Evolutionary conservation across 306 rosid genomes (phyloP).

Genomic region (Sophora flavescens): DNA sequence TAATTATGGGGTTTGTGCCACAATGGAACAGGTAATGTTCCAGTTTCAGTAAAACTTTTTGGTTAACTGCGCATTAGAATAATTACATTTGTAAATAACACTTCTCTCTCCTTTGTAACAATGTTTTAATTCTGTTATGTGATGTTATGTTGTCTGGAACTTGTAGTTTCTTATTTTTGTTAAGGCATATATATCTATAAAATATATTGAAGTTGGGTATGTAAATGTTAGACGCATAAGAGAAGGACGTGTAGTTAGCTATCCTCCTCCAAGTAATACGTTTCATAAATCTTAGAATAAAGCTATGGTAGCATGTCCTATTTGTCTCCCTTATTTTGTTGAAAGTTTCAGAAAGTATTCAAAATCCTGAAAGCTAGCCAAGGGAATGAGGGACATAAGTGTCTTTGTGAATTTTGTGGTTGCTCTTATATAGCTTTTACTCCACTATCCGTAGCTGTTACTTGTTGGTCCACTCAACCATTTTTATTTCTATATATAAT

Average conservation of each 20-base stretch:
- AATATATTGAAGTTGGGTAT: conserved; percentile 1
- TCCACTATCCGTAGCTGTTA: conserved; percentile 2
- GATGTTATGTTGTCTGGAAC: not conserved
- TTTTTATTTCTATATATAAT: not conserved
- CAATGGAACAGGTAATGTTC: conserved; percentile 75
- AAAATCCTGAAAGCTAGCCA: not conserved
- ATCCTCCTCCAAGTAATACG: conserved; percentile 10
- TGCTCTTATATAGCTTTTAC: conserved; percentile 3
- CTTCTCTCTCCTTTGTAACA: not conserved
- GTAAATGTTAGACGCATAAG: not conserved
- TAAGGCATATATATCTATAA: not conserved
- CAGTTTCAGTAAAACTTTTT: conserved; percentile 21
- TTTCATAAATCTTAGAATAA: conserved; percentile 23
- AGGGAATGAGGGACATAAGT: conserved; percentile 12
- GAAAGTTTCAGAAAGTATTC: not conserved
- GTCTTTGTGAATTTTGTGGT: not conserved
- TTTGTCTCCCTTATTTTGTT: too few relatives aligned
- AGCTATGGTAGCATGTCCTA: not conserved
- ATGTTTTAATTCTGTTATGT: conserved; percentile 25
- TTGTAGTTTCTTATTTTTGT: conserved; percentile 11
- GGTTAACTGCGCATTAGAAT: conserved; percentile 8
- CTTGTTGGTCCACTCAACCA: not conserved
- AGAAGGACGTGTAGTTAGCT: conserved; percentile 1
- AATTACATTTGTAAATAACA: not conserved
- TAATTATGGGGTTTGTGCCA: conserved; percentile 82